Evolutionary conservation across 2,329 filamentous ascomycete species (phyloP).

Genomic region (Neofusicoccum cordaticola): DNA sequence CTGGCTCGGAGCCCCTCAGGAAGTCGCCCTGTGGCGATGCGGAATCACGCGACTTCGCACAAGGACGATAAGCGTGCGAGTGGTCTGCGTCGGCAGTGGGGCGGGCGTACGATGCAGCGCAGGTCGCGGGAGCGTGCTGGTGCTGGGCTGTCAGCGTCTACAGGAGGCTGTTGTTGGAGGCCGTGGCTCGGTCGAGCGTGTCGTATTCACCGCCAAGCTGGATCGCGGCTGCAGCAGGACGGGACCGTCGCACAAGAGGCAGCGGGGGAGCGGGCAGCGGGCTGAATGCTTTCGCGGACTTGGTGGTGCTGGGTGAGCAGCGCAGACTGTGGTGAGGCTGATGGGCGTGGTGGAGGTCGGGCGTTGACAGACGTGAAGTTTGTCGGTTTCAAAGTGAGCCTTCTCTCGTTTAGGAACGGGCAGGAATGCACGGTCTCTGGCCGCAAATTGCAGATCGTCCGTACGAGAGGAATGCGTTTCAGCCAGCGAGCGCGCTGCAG

Average conservation of each 20-base stretch:
- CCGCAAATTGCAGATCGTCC: constrained; percentile 18
- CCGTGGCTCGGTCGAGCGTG: constrained; percentile 18
- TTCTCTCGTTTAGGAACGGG: constrained; percentile 22
- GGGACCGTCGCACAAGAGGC: constrained; percentile 10
- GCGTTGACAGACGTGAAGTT: constrained; percentile 20
- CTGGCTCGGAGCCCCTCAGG: constrained; percentile 42
- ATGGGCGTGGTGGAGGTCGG: constrained; percentile 18
- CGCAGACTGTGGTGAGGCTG: constrained; percentile 16
- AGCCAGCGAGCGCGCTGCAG: constrained; percentile 6
- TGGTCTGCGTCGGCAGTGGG: constrained; percentile 27
- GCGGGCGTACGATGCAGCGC: constrained; percentile 29
- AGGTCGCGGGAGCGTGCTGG: constrained; percentile 11
- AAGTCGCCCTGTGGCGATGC: constrained; percentile 32
- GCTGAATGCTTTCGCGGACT: neutral
- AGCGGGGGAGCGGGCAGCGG: constrained; percentile 3
- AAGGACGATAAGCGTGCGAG: constrained; percentile 25
- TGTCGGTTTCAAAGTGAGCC: constrained; percentile 21
- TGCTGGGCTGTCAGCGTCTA: constrained; percentile 16
- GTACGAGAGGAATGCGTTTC: constrained; percentile 18
- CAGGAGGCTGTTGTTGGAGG: constrained; percentile 29
- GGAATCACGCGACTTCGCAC: constrained; percentile 34
- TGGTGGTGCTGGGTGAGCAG: constrained; percentile 5
- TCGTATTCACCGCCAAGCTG: constrained; percentile 36
- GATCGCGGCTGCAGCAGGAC: constrained; percentile 21
- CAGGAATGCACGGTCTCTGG: constrained; percentile 20